A percentile compares a stretch with the other conserved stretches of the same genome.
These are phyloP conservation scores for Spathaspora passalidarum DNA, from an alignment of 805 yeast genomes.

Conservation along the genomic window DNA sequence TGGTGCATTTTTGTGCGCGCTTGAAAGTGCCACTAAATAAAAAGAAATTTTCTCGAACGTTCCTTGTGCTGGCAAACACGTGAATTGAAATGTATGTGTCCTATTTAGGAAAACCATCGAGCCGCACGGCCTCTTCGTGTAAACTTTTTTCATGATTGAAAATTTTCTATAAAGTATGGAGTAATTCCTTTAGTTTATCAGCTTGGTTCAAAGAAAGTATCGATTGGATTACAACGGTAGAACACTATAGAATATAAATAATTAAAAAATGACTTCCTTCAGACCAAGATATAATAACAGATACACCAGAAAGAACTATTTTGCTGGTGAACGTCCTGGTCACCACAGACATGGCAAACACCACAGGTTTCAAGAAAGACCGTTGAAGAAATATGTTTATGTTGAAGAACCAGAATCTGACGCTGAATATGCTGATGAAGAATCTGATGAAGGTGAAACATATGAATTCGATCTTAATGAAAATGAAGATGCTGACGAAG, in stretches of 20 bases:
- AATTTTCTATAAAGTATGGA: conserved; percentile 3
- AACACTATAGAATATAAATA: conserved; percentile 1
- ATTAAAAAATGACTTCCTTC: conserved; percentile 9
- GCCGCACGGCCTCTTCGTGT: conserved; percentile 1
- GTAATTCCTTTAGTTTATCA: neutral
- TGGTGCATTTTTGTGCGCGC: neutral
- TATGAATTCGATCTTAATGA: conserved; percentile 10
- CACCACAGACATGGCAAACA: conserved; percentile 16
- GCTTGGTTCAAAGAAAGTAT: neutral
- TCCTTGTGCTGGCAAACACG: neutral
- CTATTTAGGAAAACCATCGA: conserved; percentile 6
- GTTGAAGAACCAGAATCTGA: conserved; percentile 45
- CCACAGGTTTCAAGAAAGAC: conserved; percentile 33
- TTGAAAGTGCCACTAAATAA: conserved; percentile 5
- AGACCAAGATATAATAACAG: conserved; percentile 14
- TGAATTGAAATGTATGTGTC: neutral
- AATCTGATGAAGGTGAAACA: conserved; percentile 9
- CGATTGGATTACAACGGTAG: neutral
- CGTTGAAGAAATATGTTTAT: conserved; percentile 28
- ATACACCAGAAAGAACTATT: conserved; percentile 20
- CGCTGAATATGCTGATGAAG: conserved; percentile 18
- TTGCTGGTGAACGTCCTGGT: neutral
- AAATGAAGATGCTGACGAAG: conserved; percentile 12
- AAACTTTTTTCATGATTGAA: neutral
- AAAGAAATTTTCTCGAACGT: conserved; percentile 6